phyloP scores from a whole-genome alignment of 2,329 filamentous ascomycete genomes.

The Ceratocystis papillata region DNA sequence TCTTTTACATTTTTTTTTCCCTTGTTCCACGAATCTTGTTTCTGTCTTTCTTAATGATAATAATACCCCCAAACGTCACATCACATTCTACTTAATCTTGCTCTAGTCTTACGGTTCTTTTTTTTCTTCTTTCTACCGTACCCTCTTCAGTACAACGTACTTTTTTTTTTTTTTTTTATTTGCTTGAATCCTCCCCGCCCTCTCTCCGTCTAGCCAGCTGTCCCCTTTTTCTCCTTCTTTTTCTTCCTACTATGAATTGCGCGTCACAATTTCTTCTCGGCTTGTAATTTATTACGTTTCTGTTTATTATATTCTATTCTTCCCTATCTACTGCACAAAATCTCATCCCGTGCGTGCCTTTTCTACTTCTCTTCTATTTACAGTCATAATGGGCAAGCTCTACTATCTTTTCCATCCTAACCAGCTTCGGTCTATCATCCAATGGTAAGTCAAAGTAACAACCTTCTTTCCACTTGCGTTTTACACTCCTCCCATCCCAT shows the following conservation, averaged over 20 bases:
- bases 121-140: conserved; percentile 2
- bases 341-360: conserved; percentile 9
- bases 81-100: background rate
- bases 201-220: background rate
- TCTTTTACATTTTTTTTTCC: conserved; percentile 4
- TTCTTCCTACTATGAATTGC: background rate
- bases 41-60: background rate
- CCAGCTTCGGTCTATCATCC: conserved; percentile 70
- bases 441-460: conserved; percentile 54
- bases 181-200: background rate
- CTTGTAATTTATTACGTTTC: background rate
- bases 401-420: conserved; percentile 67
- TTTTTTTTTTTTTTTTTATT: background rate
- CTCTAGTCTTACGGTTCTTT: background rate
- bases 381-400: conserved; percentile 46
- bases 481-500: conserved; percentile 24
- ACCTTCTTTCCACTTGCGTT: conserved; percentile 2
- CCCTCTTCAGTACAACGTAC: background rate
- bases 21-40: background rate
- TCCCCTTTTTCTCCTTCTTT: conserved; percentile 11
- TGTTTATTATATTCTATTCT: background rate
- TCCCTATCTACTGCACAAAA: background rate
- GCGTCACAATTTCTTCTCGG: background rate
- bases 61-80: background rate
- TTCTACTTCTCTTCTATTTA: background rate